Evolutionary conservation across 2,329 filamentous ascomycete genomes (phyloP), one percentile per base, ranked within the genome.

Genomic region (Trichoderma semiorbis): DNA sequence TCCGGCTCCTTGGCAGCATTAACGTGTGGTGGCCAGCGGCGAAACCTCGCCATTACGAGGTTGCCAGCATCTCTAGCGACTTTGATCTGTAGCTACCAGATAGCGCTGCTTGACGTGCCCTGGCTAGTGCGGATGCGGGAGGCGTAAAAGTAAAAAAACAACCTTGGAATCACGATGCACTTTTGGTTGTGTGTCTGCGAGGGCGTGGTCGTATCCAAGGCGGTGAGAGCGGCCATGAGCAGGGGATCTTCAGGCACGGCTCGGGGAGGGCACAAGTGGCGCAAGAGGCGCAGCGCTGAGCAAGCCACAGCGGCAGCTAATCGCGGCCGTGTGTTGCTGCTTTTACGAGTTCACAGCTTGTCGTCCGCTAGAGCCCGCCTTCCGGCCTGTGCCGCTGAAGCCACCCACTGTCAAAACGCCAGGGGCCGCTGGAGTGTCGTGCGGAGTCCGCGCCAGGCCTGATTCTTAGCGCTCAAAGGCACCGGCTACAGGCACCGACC

Each of bases 51-150:
- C 11, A 30, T 70, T 70, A 55, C 68, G 68, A 70, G 60, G 60
- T 57, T 55, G 24, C 30, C 60, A 55, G 47, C 58, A 30, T 26
- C 47, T 58, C 30, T 70, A 63, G 58, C 67, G 67, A 63, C 47
- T 39, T 18, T 64, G 47, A 57, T 69, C 60, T 70, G 69, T 64
- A 57, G 60, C 67, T 70, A 64, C 68, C 39, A 63, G 68, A 70
- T 70, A 64, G 68, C 58, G 68, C 58, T 50, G 24, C 39, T 64
- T 26, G 18, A 18, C 32, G 65, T 60, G 58, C 61, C 68, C 68
- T 66, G 61, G 61, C 69, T 71, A 71, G 69, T 70, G 43, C 62
- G 5, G 50, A 71, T 47, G 69, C 60, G 69, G 69, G 69, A 65
- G 61, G 50, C 32, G 50, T 57, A 18, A 30, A 53, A 43, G 39